These are phyloP conservation scores for Kluyveromyces aestuarii DNA, from an alignment of 805 yeast genomes.

Conservation along the genomic window DNA sequence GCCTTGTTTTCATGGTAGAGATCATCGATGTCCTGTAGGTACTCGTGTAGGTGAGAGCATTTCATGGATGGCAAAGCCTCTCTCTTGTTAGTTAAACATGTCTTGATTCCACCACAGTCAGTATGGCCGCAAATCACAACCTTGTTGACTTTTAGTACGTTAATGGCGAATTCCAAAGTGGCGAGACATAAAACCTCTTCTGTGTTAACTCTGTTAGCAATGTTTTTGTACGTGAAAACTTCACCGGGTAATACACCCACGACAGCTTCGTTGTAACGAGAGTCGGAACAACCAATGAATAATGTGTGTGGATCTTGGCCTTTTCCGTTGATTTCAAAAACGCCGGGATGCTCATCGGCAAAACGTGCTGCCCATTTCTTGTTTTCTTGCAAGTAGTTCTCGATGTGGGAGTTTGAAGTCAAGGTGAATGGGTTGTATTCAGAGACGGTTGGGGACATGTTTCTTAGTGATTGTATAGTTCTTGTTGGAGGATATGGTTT, in stretches of 20 bases:
- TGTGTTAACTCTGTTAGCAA: constrained; percentile 65
- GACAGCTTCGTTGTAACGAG: constrained; percentile 76
- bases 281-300: constrained; percentile 93
- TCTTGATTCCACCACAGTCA: constrained; percentile 90
- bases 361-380: constrained; percentile 37
- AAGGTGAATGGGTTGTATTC: constrained; percentile 15
- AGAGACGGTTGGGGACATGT: constrained; percentile 11
- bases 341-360: constrained; percentile 42
- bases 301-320: constrained; percentile 92
- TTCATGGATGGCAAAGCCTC: constrained; percentile 44
- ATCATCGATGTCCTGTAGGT: constrained; percentile 58
- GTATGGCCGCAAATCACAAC: constrained; percentile 89
- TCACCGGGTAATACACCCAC: constrained; percentile 83
- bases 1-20: constrained; percentile 52
- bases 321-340: constrained; percentile 50
- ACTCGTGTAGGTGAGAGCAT: constrained; percentile 25
- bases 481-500: too few species aligned
- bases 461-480: too few species aligned
- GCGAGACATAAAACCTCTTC: constrained; percentile 68
- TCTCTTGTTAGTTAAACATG: constrained; percentile 52
- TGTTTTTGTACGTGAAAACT: constrained; percentile 78
- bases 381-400: constrained; percentile 34
- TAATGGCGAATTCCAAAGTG: constrained; percentile 81
- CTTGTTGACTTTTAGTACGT: constrained; percentile 70
- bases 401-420: constrained; percentile 23